These are phyloP conservation scores for Salix exigua DNA, from an alignment of 345 rosid species.

Conservation along the genomic window DNA sequence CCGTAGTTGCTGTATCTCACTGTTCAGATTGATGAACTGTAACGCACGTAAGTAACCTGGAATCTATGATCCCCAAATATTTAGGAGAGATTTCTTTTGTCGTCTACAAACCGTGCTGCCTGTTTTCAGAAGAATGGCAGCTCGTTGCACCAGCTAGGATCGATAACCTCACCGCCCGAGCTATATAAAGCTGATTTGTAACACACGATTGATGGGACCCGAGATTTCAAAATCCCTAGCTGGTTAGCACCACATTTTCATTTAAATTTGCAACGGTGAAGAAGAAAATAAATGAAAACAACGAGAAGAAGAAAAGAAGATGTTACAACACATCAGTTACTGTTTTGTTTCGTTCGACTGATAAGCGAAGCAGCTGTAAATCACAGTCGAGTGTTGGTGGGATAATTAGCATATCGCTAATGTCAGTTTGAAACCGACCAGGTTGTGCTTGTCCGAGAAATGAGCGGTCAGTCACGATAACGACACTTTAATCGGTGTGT, in stretches of 20 bases:
- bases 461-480: neutral
- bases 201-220: neutral
- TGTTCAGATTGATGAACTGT: too few species aligned
- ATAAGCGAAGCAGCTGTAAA: neutral
- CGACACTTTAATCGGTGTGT: neutral
- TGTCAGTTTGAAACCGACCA: slow-evolving; percentile 7
- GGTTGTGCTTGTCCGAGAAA: neutral
- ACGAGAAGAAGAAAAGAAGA: neutral
- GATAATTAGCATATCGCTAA: neutral
- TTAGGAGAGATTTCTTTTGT: neutral
- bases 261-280: neutral
- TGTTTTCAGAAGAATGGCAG: neutral
- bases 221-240: neutral
- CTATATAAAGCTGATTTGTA: neutral
- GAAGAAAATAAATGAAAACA: neutral
- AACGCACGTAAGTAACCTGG: neutral
- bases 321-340: neutral
- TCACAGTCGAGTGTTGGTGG: neutral
- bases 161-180: neutral
- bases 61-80: neutral
- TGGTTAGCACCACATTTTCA: neutral
- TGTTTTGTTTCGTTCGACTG: neutral
- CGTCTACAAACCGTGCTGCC: neutral
- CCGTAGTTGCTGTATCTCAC: too few species aligned
- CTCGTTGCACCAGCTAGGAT: neutral